These are phyloP conservation scores for Porcisia deanei DNA, from an alignment of 208 protist species.

Conservation along the genomic window DNA sequence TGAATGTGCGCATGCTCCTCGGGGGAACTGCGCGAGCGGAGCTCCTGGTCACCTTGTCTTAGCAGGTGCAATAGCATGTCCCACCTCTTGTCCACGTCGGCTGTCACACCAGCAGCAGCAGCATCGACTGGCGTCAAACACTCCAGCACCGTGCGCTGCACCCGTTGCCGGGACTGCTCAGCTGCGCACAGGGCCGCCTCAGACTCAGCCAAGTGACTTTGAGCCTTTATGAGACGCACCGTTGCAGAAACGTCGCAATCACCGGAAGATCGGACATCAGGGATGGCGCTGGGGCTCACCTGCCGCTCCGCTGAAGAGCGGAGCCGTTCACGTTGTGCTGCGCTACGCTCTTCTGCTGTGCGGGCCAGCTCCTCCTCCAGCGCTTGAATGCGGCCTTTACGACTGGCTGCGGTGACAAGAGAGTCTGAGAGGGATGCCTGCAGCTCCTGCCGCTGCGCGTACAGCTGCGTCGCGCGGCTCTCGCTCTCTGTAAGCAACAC, in stretches of 20 bases:
- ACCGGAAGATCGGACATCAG: neutral
- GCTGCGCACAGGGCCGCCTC: conserved; percentile 11
- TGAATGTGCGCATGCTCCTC: neutral
- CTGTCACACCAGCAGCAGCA: neutral
- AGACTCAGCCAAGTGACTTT: conserved; percentile 17
- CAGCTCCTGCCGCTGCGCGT: conserved; percentile 10
- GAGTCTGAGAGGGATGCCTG: conserved; percentile 21
- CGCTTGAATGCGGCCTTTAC: conserved; percentile 21
- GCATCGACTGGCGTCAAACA: neutral
- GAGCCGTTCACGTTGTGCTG: conserved; percentile 13
- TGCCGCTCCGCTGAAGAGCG: conserved; percentile 1
- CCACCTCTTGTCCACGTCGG: neutral
- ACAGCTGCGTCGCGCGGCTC: conserved; percentile 4
- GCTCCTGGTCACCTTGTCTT: neutral
- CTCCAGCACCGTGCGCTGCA: conserved; percentile 3
- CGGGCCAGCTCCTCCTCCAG: conserved; percentile 34
- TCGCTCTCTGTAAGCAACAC: neutral
- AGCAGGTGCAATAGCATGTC: conserved; percentile 2
- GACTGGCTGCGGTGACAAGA: conserved; percentile 12
- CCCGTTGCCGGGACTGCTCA: conserved; percentile 11
- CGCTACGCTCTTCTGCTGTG: conserved; percentile 13
- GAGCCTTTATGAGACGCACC: conserved; percentile 10
- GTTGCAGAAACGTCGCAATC: neutral
- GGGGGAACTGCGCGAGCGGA: neutral
- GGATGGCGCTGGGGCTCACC: neutral